Percentiles rank a stretch among this genome's conserved stretches.
Conservation (phyloP, 1,139 yeast species). For the Yarrowia galli region DNA sequence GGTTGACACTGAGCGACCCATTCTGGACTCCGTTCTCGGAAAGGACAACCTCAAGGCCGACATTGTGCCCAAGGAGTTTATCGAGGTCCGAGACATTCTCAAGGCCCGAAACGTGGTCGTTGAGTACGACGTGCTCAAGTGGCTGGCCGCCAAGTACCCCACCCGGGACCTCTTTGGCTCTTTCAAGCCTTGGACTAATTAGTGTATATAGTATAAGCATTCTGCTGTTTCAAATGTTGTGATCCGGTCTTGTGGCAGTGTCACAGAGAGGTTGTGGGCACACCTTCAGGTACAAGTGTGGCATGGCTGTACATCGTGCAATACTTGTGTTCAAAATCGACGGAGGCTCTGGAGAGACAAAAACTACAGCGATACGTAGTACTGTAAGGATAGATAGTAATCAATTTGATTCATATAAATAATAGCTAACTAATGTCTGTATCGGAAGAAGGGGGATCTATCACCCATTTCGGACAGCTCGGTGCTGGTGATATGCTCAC, state of each 20-base stretch:
- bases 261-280: no score
- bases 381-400: no score
- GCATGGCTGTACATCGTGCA: no score
- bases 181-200: constrained; percentile 38
- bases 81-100: constrained; percentile 83
- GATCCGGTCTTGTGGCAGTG: no score
- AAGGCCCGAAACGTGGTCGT: constrained; percentile 80
- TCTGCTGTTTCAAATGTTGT: not conserved
- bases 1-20: constrained; percentile 60
- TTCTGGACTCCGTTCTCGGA: constrained; percentile 61
- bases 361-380: no score
- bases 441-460: constrained; percentile 42
- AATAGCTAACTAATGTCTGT: constrained; percentile 20
- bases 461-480: constrained; percentile 51
- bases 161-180: constrained; percentile 39
- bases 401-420: not conserved
- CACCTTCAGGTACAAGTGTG: no score
- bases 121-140: constrained; percentile 76
- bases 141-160: constrained; percentile 46
- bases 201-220: constrained; percentile 36
- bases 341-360: no score
- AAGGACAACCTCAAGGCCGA: constrained; percentile 61
- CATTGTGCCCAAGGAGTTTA: constrained; percentile 75
- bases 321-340: no score
- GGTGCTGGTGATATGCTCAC: constrained; percentile 45